Evolutionary conservation across 768 basidiomycete genomes (phyloP), one percentile per base, ranked within the genome.

Genomic region (Amyloporia xantha): DNA sequence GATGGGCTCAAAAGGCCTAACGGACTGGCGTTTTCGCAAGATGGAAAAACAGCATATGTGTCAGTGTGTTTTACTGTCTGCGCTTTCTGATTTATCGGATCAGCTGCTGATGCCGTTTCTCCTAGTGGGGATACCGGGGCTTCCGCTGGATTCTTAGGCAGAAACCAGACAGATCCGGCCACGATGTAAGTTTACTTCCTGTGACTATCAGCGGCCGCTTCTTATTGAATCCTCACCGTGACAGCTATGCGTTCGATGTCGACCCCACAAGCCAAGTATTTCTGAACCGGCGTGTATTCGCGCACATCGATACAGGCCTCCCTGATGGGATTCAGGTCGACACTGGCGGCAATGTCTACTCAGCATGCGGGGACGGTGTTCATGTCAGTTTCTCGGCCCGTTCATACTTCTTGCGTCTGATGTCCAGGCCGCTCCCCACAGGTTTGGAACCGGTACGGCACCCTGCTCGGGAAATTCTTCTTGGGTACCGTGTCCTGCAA

Each of bases 1-100:
- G 83, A 86, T 54, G 83, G 79, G n/a, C 83, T 91, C 56, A 73
- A 76, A 50, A 77, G 76, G 54, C 76, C 76, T 38, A 91, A 91
- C 58, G 90, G 87, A 1, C 76, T 91, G 43, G 83, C 84, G 0
- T 82, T 90, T 61, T 76, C 75, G 15, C 66, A 70, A 1, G 79
- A 84, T 53, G 84, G 86, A 10, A 75, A 64, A 43, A 77, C 68
- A 5, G 86, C 79, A 3, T 91, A 83, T 59, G 70, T 90, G 85
- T 73, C 47, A 54, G 73, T 54, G 25, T 19, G n/a, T n/a, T n/a
- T n/a, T n/a, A n/a, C n/a, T n/a, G n/a, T n/a, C n/a, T n/a, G n/a
- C n/a, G n/a, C n/a, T 38, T 45, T 50, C 6, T 12, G 11, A 24
- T 25, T 39, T 54, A 23, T 37, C n/a, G n/a, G n/a, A n/a, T n/a